Percentiles rank a stretch among this genome's conserved stretches.
These are phyloP conservation scores for Darksidea phi DNA, from an alignment of 495 filamentous ascomycete species.

Conservation along the genomic window DNA sequence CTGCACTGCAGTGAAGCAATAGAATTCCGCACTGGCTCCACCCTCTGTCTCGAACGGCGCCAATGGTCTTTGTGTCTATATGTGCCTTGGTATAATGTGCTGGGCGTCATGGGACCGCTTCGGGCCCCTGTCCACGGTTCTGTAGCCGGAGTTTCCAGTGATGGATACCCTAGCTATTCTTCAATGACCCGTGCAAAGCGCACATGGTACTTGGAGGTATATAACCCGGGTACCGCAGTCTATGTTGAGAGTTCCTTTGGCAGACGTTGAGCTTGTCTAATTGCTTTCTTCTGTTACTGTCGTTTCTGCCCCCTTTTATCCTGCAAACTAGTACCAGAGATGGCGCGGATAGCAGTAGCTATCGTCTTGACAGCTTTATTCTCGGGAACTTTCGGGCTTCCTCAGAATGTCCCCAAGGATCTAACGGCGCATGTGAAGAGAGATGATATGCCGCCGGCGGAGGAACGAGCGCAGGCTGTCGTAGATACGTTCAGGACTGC, in stretches of 20 bases:
- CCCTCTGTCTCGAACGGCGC: not conserved
- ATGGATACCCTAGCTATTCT: not conserved
- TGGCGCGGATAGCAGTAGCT: constrained; percentile 1
- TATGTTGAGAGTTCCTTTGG: not conserved
- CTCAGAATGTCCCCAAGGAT: not conserved
- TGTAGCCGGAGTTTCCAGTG: not conserved
- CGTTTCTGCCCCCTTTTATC: too few relatives aligned
- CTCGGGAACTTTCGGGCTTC: constrained; percentile 9
- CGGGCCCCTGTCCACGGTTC: not conserved
- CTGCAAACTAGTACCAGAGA: not conserved
- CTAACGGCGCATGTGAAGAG: not conserved
- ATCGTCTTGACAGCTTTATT: constrained; percentile 12
- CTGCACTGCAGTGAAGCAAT: not conserved
- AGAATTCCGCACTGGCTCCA: not conserved
- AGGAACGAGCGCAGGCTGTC: constrained; percentile 60
- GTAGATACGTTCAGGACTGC: constrained; percentile 73
- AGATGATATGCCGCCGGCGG: not conserved
- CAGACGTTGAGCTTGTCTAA: too few relatives aligned
- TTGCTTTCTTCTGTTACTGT: too few relatives aligned
- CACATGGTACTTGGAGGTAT: not conserved
- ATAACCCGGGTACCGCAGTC: not conserved
- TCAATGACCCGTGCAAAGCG: constrained; percentile 1
- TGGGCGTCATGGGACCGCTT: not conserved
- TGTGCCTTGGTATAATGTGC: not conserved
- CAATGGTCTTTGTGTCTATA: not conserved